Evolutionary conservation across 2,329 filamentous ascomycete species (phyloP), one percentile per base, ranked within the genome.

Genomic region (Daldinia eschscholtzii): DNA sequence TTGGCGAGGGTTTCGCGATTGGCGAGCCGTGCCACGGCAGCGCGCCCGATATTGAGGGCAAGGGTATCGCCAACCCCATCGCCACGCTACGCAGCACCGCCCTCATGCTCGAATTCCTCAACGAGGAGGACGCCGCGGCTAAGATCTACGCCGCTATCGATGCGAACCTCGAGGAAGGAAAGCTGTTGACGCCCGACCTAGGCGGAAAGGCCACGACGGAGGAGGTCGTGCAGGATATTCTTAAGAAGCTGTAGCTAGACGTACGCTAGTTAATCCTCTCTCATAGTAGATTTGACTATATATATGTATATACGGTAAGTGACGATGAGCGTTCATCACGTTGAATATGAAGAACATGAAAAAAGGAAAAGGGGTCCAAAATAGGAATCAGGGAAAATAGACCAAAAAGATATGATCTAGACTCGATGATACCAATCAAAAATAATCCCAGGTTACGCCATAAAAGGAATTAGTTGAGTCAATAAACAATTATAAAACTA

Each of bases 11-110:
- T 48, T 98, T 98, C 79, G 96, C 93, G 74, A 98, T 99, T 76
- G 96, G 96, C 72, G 96, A 99, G 88, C 96, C 96, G 61, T 98
- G 96, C 85, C 96, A 99, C 82, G 96, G 96, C 55, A 94, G 91
- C 76, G 96, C 96, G 33, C 96, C 96, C 5, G 96, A 99, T 79
- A 99, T 99, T 72, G 91, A 94, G 88, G 96, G 96, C 74, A 86
- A 92, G 86, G 90, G 91, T 72, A 95, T 99, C 78, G 94, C 96
- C 74, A 99, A 99, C 83, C 96, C 96, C 26, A 97, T 99, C 78
- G 96, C 96, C 39, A 98, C 96, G 9, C 87, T 99, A 72, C 87
- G 96, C 78, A 96, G 92, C 81, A 92, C 94, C 15, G 96, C 92
- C 37, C 86, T 98, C 70, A 98, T 99, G 96, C 86, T 99, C 73